These are phyloP conservation scores for Sungouiella thailandica DNA, from an alignment of 805 yeast genomes.

Conservation along the genomic window DNA sequence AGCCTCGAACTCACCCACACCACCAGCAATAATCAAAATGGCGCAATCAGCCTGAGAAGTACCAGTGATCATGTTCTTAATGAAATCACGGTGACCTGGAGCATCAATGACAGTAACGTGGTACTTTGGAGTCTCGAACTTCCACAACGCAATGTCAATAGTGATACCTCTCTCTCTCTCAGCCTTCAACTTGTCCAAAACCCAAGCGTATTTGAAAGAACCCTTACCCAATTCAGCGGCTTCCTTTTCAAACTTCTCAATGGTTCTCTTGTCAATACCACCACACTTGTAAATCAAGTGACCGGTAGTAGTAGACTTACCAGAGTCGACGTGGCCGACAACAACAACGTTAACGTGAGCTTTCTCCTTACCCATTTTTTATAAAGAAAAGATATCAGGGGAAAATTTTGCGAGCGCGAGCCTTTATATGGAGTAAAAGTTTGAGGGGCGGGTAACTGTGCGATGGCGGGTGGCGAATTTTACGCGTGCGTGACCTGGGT, in stretches of 20 bases:
- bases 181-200: conserved; percentile 90
- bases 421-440: conserved; percentile 2
- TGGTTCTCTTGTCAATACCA: conserved; percentile 9
- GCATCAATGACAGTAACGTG: conserved; percentile 90
- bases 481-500: not conserved
- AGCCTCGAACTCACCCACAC: conserved; percentile 93
- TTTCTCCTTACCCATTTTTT: conserved; percentile 83
- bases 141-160: conserved; percentile 88
- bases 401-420: conserved; percentile 6
- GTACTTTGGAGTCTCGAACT: conserved; percentile 88
- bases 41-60: conserved; percentile 93
- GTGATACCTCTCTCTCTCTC: conserved; percentile 98
- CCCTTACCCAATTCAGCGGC: conserved; percentile 23
- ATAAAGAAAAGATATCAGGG: conserved; percentile 6
- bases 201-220: conserved; percentile 98
- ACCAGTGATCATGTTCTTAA: conserved; percentile 95
- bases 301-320: conserved; percentile 97
- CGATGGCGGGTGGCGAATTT: too few species aligned
- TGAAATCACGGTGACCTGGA: conserved; percentile 96
- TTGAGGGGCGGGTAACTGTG: conserved; percentile 2
- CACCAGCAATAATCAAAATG: conserved; percentile 84
- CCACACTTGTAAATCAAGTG: conserved; percentile 26
- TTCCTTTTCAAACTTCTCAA: conserved; percentile 7
- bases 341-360: conserved; percentile 99
- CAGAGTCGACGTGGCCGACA: conserved; percentile 99